phyloP scores from a whole-genome alignment of 208 protist species.

The Acanthamoeba healyi region DNA sequence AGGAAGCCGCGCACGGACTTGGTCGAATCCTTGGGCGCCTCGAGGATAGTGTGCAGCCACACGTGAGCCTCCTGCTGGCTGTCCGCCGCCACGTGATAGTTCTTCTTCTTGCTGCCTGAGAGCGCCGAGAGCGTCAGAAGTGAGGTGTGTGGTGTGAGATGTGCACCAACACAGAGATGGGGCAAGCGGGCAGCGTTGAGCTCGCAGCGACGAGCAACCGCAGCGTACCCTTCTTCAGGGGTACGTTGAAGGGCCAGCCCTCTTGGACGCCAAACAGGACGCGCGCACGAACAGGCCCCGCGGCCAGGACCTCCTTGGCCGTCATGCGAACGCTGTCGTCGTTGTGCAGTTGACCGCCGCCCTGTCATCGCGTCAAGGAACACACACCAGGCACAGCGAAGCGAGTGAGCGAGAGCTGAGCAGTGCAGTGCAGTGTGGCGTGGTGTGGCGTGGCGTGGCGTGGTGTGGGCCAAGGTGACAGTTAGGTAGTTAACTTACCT shows the following conservation, averaged over 20 bases:
- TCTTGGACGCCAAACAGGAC: conserved; percentile 34
- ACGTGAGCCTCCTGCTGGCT: conserved; percentile 43
- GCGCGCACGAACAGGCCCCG: neutral
- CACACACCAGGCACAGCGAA: too few species aligned
- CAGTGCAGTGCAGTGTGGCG: too few species aligned
- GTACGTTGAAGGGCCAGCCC: conserved; percentile 43
- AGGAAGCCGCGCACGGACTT: conserved; percentile 66
- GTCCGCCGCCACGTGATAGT: conserved; percentile 40
- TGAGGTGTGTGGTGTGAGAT: neutral
- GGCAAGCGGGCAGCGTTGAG: neutral
- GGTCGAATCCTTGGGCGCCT: conserved; percentile 55
- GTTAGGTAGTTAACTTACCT: neutral
- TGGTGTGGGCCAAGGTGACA: too few species aligned
- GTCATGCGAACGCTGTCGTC: neutral
- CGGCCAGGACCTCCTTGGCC: conserved; percentile 21
- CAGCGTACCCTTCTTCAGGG: conserved; percentile 37
- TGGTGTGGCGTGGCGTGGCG: too few species aligned
- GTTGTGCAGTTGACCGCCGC: conserved; percentile 3
- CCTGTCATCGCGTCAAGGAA: neutral
- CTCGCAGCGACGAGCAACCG: too few species aligned
- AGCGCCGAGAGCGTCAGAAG: neutral
- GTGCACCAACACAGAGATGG: neutral
- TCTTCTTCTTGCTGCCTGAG: conserved; percentile 30
- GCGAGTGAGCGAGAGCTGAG: too few species aligned
- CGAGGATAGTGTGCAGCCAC: conserved; percentile 57